phyloP scores from a whole-genome alignment of 805 yeast genomes.

The Candida incommunis region DNA sequence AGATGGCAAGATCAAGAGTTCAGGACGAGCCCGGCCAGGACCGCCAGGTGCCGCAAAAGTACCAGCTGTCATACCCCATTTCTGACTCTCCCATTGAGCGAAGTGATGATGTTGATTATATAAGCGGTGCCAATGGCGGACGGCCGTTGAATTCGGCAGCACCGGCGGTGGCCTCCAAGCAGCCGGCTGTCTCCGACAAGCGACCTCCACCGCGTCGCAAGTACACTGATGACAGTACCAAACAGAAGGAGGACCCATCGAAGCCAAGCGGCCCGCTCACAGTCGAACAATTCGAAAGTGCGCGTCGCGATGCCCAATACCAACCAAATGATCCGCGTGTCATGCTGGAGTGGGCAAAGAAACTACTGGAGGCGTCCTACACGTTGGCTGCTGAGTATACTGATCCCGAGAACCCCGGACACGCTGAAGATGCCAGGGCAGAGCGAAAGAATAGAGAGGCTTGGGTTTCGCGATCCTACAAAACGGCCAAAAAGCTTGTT shows the following conservation, averaged over 20 bases:
- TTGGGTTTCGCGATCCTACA: constrained; percentile 43
- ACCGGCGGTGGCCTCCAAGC: neutral
- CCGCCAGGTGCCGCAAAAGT: neutral
- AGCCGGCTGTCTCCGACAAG: neutral
- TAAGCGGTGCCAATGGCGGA: neutral
- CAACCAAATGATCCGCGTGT: constrained; percentile 28
- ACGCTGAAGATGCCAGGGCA: constrained; percentile 28
- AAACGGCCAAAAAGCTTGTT: constrained; percentile 43
- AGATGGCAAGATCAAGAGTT: neutral
- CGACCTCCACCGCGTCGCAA: constrained; percentile 3
- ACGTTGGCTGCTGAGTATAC: constrained; percentile 20
- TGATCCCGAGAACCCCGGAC: constrained; percentile 25
- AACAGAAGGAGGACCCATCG: neutral
- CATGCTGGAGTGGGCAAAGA: constrained; percentile 54
- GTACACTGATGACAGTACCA: constrained; percentile 2
- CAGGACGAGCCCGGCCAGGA: neutral
- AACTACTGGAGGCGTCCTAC: constrained; percentile 34
- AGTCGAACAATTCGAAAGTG: constrained; percentile 17
- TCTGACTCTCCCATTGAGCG: neutral
- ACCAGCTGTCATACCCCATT: neutral
- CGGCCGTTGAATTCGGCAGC: neutral
- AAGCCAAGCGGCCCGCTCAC: constrained; percentile 9
- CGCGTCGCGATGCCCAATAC: constrained; percentile 17
- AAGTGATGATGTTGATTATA: neutral
- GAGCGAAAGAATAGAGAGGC: constrained; percentile 37